Percentiles rank a stretch among this genome's conserved stretches.
Conservation (phyloP, 192 early-diverging fungal genomes). For the Gamsiella multidivaricata region DNA sequence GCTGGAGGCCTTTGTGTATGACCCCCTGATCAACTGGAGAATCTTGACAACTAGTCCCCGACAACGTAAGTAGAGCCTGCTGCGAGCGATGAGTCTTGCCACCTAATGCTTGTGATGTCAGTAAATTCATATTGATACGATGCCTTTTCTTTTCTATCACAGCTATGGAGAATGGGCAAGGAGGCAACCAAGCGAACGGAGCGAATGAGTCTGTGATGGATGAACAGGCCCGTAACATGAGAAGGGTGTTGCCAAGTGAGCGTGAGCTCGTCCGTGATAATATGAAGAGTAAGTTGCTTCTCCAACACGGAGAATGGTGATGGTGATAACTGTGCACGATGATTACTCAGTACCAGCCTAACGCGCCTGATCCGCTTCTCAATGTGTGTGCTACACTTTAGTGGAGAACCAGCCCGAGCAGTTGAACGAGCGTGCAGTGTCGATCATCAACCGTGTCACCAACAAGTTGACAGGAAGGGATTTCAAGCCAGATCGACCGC, state of each 20-base stretch:
- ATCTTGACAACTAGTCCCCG: constrained; percentile 68
- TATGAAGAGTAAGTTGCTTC: constrained; percentile 57
- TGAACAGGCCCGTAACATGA: constrained; percentile 44
- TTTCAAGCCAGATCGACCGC: constrained; percentile 81
- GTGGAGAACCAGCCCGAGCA: constrained; percentile 68
- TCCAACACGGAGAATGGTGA: no score
- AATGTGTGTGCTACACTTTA: constrained; percentile 14
- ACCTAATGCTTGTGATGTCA: no score
- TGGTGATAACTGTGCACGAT: no score
- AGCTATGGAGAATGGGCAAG: constrained; percentile 48
- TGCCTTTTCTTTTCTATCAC: neutral
- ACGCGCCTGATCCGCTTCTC: neutral
- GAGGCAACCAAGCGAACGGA: constrained; percentile 15
- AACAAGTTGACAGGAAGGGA: constrained; percentile 96
- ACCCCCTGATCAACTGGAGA: constrained; percentile 94
- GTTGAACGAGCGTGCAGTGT: constrained; percentile 82
- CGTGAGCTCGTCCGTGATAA: constrained; percentile 50
- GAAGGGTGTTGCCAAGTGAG: constrained; percentile 39
- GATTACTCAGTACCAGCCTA: no score
- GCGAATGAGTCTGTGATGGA: constrained; percentile 37
- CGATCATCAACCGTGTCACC: constrained; percentile 88
- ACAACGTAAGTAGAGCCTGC: constrained; percentile 49
- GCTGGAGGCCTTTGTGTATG: constrained; percentile 97
- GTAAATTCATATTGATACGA: no score
- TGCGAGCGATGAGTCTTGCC: neutral